These are phyloP conservation scores for Anthracocystis walkeri DNA, from an alignment of 1,284 basidiomycete genomes.

Conservation along the genomic window DNA sequence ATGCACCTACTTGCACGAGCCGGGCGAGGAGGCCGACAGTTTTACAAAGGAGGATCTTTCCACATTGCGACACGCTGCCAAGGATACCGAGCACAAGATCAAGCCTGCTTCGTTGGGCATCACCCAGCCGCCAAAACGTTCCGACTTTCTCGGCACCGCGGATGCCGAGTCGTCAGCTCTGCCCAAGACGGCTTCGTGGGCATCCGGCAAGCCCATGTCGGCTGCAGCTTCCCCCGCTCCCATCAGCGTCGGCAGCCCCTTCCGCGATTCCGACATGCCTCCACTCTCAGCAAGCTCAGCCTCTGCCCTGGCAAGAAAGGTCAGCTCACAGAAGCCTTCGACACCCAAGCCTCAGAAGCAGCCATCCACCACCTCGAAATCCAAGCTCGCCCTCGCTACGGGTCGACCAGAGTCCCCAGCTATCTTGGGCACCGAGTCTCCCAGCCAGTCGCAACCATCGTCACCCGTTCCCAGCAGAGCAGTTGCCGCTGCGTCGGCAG, in stretches of 20 bases:
- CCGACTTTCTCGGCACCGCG: conserved; percentile 26
- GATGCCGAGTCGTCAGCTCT: conserved; percentile 61
- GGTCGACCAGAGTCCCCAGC: conserved; percentile 49
- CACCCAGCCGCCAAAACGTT: conserved; percentile 46
- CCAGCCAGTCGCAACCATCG: conserved; percentile 33
- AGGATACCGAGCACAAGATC: conserved; percentile 67
- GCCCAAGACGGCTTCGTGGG: conserved; percentile 68
- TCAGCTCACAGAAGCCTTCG: conserved; percentile 48
- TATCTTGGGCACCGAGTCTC: conserved; percentile 36
- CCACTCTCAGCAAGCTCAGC: conserved; percentile 55
- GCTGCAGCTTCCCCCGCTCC: conserved; percentile 33
- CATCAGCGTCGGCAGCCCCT: conserved; percentile 42
- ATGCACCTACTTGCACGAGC: conserved; percentile 96
- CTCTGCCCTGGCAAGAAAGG: conserved; percentile 44
- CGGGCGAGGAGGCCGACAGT: conserved; percentile 97
- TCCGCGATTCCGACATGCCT: conserved; percentile 62
- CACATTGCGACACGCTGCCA: conserved; percentile 67
- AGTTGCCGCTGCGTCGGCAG: conserved; percentile 29
- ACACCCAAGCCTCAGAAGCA: conserved; percentile 47
- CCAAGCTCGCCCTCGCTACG: conserved; percentile 28
- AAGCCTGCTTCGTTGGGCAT: conserved; percentile 60
- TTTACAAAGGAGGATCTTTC: conserved; percentile 72
- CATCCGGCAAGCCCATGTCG: conserved; percentile 59
- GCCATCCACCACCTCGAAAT: conserved; percentile 15
- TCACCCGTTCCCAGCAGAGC: conserved; percentile 43